Conservation (phyloP, 2,329 filamentous ascomycete genomes). For the Pyricularia sp. region DNA sequence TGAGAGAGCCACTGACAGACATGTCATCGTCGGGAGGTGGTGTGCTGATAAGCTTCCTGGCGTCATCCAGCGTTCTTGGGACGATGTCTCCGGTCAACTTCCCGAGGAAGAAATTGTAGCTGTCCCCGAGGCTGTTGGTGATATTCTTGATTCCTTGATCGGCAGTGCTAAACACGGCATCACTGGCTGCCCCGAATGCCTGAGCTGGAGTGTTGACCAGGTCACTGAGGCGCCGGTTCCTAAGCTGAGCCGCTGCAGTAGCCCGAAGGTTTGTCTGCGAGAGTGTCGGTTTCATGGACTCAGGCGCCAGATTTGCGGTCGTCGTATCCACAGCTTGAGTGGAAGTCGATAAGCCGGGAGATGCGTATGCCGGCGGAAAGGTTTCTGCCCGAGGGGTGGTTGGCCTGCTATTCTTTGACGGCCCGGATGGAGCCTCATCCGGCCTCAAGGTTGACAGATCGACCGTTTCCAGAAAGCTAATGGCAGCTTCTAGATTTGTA, state of each 20-base stretch:
- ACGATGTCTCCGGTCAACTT: conserved; percentile 56
- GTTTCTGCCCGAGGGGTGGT: conserved; percentile 42
- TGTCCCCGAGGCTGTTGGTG: conserved; percentile 79
- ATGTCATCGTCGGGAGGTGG: conserved; percentile 53
- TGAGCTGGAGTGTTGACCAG: conserved; percentile 78
- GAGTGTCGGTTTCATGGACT: conserved; percentile 25
- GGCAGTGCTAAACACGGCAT: conserved; percentile 77
- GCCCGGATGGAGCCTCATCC: conserved; percentile 65
- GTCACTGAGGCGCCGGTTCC: conserved; percentile 72
- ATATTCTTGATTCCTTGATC: conserved; percentile 91
- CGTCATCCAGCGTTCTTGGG: conserved; percentile 88
- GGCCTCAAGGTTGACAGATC: conserved; percentile 81
- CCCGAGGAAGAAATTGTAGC: conserved; percentile 87
- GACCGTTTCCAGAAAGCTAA: conserved; percentile 90
- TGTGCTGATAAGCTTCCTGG: conserved; percentile 75
- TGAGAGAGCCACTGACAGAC: conserved; percentile 47
- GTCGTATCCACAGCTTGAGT: conserved; percentile 22
- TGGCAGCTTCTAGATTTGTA: conserved; percentile 89
- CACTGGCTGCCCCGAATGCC: conserved; percentile 72
- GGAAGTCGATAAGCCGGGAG: conserved; percentile 29
- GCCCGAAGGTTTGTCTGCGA: conserved; percentile 30
- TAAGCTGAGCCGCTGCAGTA: conserved; percentile 32
- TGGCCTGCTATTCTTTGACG: conserved; percentile 44
- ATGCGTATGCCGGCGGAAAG: conserved; percentile 44
- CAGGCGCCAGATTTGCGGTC: conserved; percentile 20